Evolutionary conservation across 176 grass and related monocot species (phyloP), one percentile per base, ranked within the genome.

Genomic region (Saccharum spontaneum): DNA sequence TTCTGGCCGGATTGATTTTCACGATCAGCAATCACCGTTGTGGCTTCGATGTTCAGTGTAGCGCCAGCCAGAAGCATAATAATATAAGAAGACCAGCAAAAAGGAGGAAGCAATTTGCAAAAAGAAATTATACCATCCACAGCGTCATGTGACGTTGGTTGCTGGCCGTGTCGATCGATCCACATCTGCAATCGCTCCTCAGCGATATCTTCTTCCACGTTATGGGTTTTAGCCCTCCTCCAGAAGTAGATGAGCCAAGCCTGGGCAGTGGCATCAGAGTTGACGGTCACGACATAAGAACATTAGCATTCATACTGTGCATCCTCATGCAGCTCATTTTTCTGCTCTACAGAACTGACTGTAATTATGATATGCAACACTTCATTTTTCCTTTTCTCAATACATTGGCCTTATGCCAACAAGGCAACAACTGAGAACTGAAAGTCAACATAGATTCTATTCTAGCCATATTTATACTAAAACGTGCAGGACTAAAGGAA

Each of bases 171-270:
- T 67, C 90, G 74, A 73, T 90, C 83, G 18, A 90, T 91, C 93
- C 97, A 99, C 83, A 90, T 89, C 67, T 94, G 90, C 65, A 94
- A 80, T 38, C 87, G 76, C 60, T 99, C 97, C 46, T 99, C 93
- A 1, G 97, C 89, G 40, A 99, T 99, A 86, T 96, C 97, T 69
- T 95, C 82, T 83, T 99, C 97, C 44, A 96, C 78, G 67, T 80
- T 85, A 75, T 99, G 86, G 41, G 39, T 64, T 88, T 89, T 90
- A 86, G 97, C 93, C 86, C 93, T 94, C 90, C 77, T 90, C 97
- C 97, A 99, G 69, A 94, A 99, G 73, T 96, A 99, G 33, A 84
- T 81, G 17, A 96, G 87, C 97, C 97, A 99, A 49, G 93, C 86
- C 97, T 99, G 75, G 26, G 59, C 10, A 24, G 9, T 60, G 43